These are phyloP conservation scores for Euphorbia lathyris DNA, from an alignment of 345 rosid genomes.

Conservation along the genomic window DNA sequence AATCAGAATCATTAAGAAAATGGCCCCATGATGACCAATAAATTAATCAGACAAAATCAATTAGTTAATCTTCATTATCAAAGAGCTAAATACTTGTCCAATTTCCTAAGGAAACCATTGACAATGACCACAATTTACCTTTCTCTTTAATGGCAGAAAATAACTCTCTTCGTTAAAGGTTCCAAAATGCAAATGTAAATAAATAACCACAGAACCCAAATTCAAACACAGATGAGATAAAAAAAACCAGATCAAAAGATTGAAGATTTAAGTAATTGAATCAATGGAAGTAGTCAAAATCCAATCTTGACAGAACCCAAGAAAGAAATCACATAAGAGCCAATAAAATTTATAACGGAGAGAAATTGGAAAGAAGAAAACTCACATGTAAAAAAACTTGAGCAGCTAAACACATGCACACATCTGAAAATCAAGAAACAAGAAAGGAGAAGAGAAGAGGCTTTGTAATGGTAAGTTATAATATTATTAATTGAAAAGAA, in stretches of 20 bases:
- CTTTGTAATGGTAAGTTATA: not conserved
- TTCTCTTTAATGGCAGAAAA: too few species aligned
- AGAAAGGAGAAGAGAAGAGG: not conserved
- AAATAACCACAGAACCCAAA: too few species aligned
- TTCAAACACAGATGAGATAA: too few species aligned
- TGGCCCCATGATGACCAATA: slow-evolving; percentile 18
- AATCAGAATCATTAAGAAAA: slow-evolving; percentile 22
- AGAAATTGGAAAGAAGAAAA: not conserved
- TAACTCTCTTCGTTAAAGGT: too few species aligned
- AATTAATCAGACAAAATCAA: too few species aligned
- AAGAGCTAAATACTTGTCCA: slow-evolving; percentile 3
- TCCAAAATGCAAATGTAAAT: too few species aligned
- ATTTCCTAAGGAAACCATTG: slow-evolving; percentile 12
- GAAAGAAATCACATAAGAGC: too few species aligned
- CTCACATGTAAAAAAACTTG: not conserved
- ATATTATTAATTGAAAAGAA: not conserved
- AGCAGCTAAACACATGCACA: not conserved
- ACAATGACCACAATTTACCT: slow-evolving; percentile 13
- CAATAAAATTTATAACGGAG: too few species aligned
- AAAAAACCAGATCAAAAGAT: not conserved
- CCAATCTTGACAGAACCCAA: not conserved
- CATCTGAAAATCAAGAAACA: not conserved
- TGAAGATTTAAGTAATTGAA: slow-evolving; percentile 7
- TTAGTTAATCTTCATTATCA: slow-evolving; percentile 15
- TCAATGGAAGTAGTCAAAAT: not conserved